Evolutionary conservation across 2,329 filamentous ascomycete species (phyloP), one percentile per base, ranked within the genome.

Genomic region (Colletotrichum nymphaeae): DNA sequence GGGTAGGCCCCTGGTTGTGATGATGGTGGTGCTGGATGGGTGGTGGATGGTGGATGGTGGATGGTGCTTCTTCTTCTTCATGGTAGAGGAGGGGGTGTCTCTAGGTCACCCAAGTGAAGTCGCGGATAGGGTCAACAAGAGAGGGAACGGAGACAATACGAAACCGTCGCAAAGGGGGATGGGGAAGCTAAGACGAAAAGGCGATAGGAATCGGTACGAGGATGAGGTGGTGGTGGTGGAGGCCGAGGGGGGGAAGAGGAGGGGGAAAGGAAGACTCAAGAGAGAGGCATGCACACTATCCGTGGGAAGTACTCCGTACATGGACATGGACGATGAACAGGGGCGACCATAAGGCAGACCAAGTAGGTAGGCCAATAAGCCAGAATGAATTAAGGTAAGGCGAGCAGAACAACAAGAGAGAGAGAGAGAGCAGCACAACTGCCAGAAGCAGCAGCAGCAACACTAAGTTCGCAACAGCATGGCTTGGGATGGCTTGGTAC

Each of bases 141-240:
- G 60, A 73, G 66, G 67, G 59, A 70, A 64, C 60, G 70, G 66
- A 63, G 66, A 62, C 70, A 70, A 70, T 73, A 73, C 70, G 70
- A 73, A 73, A 73, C 70, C 70, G 70, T 73, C 70, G 70, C 70
- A 62, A 63, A 73, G 53, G 70, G 70, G 60, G 32, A 70, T 59
- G 70, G 70, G 53, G 70, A 73, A 59, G 70, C 70, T 73, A 70
- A 42, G 67, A 70, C 70, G 32, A 73, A 73, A 73, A 49, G 55
- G 46, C 70, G 49, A 69, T 69, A 56, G 66, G 46, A 32, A 69
- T 65, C 56, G 60, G 70, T 70, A 73, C 70, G 42, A 63, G 32
- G 65, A 46, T 49, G 19, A 58, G 32, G 52, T 55, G 35, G 59
- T 55, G 46, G 46, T 28, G 49, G 35, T n/a, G n/a, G 28, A 32